Evolutionary conservation across 2,329 filamentous ascomycete species (phyloP).

Genomic region (Colletotrichum magnum): DNA sequence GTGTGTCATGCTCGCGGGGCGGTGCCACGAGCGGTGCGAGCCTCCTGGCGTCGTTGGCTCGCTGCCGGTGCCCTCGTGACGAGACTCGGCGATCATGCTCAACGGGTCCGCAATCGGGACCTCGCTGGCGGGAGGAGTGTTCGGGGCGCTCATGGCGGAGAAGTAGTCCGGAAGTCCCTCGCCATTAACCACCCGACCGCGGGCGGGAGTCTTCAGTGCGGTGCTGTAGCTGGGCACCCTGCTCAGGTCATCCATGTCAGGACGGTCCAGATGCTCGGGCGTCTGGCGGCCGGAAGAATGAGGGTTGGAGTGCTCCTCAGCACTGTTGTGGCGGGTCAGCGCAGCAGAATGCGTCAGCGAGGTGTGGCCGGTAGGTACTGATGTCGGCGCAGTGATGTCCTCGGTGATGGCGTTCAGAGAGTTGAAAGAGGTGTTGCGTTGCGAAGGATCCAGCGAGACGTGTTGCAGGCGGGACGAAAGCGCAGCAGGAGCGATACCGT

Average conservation of each 20-base stretch:
- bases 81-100: slow-evolving; percentile 48
- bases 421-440: slow-evolving; percentile 62
- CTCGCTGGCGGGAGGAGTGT: slow-evolving; percentile 59
- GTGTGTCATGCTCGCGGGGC: slow-evolving; percentile 39
- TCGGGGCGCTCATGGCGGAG: slow-evolving; percentile 69
- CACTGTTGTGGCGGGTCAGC: slow-evolving; percentile 68
- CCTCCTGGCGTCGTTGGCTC: slow-evolving; percentile 35
- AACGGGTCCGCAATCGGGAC: slow-evolving; percentile 43
- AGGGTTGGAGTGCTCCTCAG: slow-evolving; percentile 56
- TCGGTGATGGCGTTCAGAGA: slow-evolving; percentile 60
- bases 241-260: slow-evolving; percentile 75
- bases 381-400: slow-evolving; percentile 58
- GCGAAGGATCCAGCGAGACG: slow-evolving; percentile 68
- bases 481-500: slow-evolving; percentile 63
- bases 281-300: slow-evolving; percentile 65
- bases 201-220: slow-evolving; percentile 76
- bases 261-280: slow-evolving; percentile 69
- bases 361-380: slow-evolving; percentile 54
- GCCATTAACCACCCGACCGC: slow-evolving; percentile 64
- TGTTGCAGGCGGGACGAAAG: slow-evolving; percentile 79
- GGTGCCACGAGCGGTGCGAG: slow-evolving; percentile 35
- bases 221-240: slow-evolving; percentile 85
- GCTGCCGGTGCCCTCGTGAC: slow-evolving; percentile 26
- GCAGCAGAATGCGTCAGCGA: slow-evolving; percentile 61
- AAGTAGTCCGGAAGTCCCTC: slow-evolving; percentile 76